Base-by-base conservation (phyloP, 139 green algal species). In the Gonium pectorale region DNA sequence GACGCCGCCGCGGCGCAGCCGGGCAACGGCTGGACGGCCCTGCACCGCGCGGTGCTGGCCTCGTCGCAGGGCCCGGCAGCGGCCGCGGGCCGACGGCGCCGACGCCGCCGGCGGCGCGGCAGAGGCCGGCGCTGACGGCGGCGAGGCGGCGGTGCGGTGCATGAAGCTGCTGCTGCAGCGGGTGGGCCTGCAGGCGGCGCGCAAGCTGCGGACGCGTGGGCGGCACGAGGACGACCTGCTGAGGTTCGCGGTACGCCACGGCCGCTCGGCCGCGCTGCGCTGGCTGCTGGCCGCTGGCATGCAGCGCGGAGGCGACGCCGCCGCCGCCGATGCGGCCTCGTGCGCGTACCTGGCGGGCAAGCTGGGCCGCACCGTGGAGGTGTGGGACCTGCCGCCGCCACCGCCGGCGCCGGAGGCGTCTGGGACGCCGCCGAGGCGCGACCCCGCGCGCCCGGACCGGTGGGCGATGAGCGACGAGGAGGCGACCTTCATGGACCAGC, bases 371-470 rank as follows among this genome's bases (percentile, higher is more conserved):
- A 82, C 75, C 13, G 40, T 82, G 56, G 75, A 71, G n/a, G 59
- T 82, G 56, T 82, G 75, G 75, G 59, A 82, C 59, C 31, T 38
- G 54, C 22, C 56, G 40, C 59, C 75, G 75, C 75, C 75, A 15
- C 26, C 59, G 27, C 46, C 13, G 8, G 64, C 62, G 62, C 29
- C 62, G 46, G 26, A 11, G 46, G 46, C 13, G 46, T 15, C 11
- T 11, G 46, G 46, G 46, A 2, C 19, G 59, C n/a, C 52, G 22
- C 24, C 9, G 41, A 24, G 52, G 24, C 75, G 75, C 40, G 75
- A 82, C 75, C 38, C 38, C 1, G 17, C 29, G 5, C 56, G 38
- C 1, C 75, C 75, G 11, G 24, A 29, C n/a, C 38, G 26, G 5
- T 82, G 75, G 75, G 1, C 44, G 40, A 0, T 54, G 4, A 49